phyloP scores from a whole-genome alignment of 805 yeast genomes.

The Middelhovenomyces tepae region DNA sequence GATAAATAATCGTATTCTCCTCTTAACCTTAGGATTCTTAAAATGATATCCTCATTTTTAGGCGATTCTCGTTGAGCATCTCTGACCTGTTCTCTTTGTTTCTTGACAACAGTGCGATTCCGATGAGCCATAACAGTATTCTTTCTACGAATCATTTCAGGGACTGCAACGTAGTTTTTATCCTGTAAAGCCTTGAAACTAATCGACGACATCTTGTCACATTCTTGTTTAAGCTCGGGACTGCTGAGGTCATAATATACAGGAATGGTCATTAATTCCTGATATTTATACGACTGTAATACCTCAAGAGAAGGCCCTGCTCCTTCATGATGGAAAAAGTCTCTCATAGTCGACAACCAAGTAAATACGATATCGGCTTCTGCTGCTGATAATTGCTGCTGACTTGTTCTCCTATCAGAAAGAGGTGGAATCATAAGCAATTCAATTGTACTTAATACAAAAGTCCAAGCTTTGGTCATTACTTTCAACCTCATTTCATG shows the following conservation, averaged over 20 bases:
- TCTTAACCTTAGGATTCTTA: conserved; percentile 61
- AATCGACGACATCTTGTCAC: conserved; percentile 49
- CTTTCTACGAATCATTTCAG: conserved; percentile 46
- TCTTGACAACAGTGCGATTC: conserved; percentile 45
- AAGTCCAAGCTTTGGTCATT: conserved; percentile 75
- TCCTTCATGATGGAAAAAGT: conserved; percentile 73
- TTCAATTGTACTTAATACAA: conserved; percentile 61
- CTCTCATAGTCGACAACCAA: conserved; percentile 64
- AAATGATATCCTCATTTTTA: conserved; percentile 53
- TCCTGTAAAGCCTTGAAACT: conserved; percentile 42
- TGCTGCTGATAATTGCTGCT: conserved; percentile 40
- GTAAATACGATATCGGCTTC: conserved; percentile 62
- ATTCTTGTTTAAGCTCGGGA: conserved; percentile 43
- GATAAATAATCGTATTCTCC: conserved; percentile 54
- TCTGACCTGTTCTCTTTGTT: conserved; percentile 37
- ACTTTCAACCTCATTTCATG: conserved; percentile 49
- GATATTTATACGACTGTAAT: conserved; percentile 54
- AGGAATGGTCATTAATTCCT: conserved; percentile 53
- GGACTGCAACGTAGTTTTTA: conserved; percentile 35
- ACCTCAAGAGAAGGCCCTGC: conserved; percentile 67
- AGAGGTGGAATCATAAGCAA: conserved; percentile 65
- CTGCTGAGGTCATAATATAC: conserved; percentile 50
- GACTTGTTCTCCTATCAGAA: conserved; percentile 28
- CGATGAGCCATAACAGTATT: conserved; percentile 68
- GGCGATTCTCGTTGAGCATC: conserved; percentile 40